Evolutionary conservation across 2,329 filamentous ascomycete genomes (phyloP), one percentile per base, ranked within the genome.

Genomic region (Neopestalotiopsis sp.): DNA sequence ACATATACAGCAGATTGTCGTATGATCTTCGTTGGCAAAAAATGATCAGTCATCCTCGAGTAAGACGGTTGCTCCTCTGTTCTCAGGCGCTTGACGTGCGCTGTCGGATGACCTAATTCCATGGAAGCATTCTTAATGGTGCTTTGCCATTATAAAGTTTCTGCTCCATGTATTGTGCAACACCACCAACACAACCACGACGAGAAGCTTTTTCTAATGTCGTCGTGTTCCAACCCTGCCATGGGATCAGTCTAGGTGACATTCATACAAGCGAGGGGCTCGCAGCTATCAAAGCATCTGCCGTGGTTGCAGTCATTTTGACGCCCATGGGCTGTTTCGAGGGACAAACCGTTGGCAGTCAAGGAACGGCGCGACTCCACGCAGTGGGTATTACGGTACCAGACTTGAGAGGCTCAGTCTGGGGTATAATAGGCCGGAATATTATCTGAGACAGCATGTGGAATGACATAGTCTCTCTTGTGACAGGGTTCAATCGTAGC

Each of bases 351-450:
- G 32, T 40, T 20, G 28, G n/a, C 34, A 34, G 32, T 40, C n/a
- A 40, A 20, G n/a, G 32, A 20, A 17, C 14, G 59, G 59, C 32
- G 34, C 59, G 32, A 40, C 59, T 38, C 30, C 57, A 59, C 30
- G 57, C 13, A 59, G 28, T 62, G 32, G 34, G 45, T 53, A 53
- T 53, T 24, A 34, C 32, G 30, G 30, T 62, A 38, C 59, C 59
- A 62, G 20, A 62, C 30, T 62, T 34, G 28, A 34, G 59, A 34
- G n/a, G 45, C 45, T 53, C 45, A 34, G n/a, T 62, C n/a, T 24
- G 59, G n/a, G 30, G 59, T 62, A 62, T 62, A 62, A 20, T 20
- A 62, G n/a, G 59, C 32, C 59, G 59, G 59, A 62, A 40, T 62
- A 62, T 62, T 34, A 62, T 34, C 34, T 62, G 59, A 62, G 30